These are phyloP conservation scores for Collybia nuda DNA, from an alignment of 768 basidiomycete species.

Conservation along the genomic window DNA sequence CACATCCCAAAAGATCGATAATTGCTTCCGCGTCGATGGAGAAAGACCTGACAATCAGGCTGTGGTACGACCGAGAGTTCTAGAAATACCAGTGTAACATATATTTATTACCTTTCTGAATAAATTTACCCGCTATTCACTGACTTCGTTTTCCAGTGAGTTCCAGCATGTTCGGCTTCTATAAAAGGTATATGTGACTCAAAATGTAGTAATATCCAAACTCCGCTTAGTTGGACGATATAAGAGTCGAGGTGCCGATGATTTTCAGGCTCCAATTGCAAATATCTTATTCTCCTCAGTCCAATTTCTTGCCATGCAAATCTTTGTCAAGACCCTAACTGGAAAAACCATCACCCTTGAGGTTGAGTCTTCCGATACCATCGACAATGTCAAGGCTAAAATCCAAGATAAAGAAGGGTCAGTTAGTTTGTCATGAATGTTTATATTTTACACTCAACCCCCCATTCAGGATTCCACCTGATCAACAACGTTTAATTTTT, in stretches of 20 bases:
- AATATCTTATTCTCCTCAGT: not conserved
- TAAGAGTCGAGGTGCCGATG: too few species aligned
- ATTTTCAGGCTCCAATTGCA: too few species aligned
- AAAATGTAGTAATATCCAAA: slow-evolving; percentile 33
- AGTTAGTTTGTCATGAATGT: slow-evolving; percentile 15
- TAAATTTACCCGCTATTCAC: too few species aligned
- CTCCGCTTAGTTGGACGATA: slow-evolving; percentile 32
- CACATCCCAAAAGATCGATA: slow-evolving; percentile 70
- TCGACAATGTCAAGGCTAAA: slow-evolving; percentile 76
- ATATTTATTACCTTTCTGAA: too few species aligned
- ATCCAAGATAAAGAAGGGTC: slow-evolving; percentile 89
- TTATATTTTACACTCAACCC: slow-evolving; percentile 4
- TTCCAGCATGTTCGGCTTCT: too few species aligned
- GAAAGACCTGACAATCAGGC: slow-evolving; percentile 78
- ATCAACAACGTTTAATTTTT: slow-evolving; percentile 79
- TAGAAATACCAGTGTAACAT: too few species aligned
- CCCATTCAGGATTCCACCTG: slow-evolving; percentile 60
- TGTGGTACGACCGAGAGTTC: slow-evolving; percentile 64
- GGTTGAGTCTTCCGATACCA: slow-evolving; percentile 71
- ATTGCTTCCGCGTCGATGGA: slow-evolving; percentile 92
- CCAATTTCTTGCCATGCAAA: slow-evolving; percentile 34
- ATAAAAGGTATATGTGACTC: not conserved
- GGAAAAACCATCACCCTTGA: slow-evolving; percentile 80
- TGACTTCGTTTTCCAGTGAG: too few species aligned
- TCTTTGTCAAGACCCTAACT: slow-evolving; percentile 56